Base-by-base conservation (phyloP, 441 rosid genomes). In the Jatropha podagrica region DNA sequence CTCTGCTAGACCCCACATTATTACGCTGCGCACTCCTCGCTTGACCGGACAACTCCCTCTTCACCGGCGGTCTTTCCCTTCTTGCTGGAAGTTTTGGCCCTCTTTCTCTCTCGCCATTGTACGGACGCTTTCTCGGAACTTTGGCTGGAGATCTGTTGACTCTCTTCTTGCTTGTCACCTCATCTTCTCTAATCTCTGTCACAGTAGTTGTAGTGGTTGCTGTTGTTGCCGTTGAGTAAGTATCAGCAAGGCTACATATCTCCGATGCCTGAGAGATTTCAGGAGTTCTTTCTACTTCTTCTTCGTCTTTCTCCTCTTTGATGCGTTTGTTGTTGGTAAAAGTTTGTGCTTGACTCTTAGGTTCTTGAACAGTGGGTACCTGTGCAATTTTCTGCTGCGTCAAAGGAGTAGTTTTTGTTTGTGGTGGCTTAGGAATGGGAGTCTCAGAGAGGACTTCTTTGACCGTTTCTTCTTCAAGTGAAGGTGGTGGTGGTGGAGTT, bases 361-460 rank as follows among this genome's bases (percentile, higher is more conserved):
- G 5, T 18, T 52, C 41, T 69, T 18, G 55, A 20, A 48, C 6
- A 48, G 12, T 51, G 32, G 77, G 44, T 4, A 62, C 75, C 0
- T 69, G 72, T 71, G 76, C n/a, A 17, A 1, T 73, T 65, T 40
- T 61, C 51, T 58, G 67, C 4, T 11, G 65, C 44, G 68, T 10
- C 9, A 23, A 66, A 4, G 27, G 23, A 5, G 66, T 2, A 44
- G 48, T 44, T 44, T 44, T 8, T 10, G 55, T 13, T 26, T 41
- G 70, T 7, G 73, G 62, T 41, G 81, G 71, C 58, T 59, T 78
- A 56, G 82, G 12, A 72, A 49, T 79, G 71, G 88, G 80, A 18
- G 85, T 86, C 73, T 90, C 94, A 0, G 91, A 87, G 52, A 88
- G 86, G 13, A 94, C 94, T 83, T 94, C 96, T 74, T 92, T 92